These are phyloP conservation scores for Diaporthe vaccinii DNA, from an alignment of 2,329 filamentous ascomycete genomes.

Conservation along the genomic window DNA sequence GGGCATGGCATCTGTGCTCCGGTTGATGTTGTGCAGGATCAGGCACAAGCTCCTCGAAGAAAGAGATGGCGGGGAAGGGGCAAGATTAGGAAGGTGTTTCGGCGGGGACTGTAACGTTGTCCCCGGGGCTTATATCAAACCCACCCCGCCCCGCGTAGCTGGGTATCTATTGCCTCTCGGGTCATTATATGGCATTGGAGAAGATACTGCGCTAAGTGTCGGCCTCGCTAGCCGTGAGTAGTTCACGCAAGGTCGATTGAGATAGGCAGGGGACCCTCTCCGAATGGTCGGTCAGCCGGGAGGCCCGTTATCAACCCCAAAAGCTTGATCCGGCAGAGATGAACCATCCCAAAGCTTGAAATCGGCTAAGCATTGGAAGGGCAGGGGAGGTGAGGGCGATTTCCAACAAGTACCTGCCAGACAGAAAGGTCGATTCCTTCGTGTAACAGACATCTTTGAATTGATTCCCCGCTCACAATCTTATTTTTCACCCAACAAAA, in stretches of 20 bases:
- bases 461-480: too few species aligned
- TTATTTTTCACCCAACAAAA: not conserved
- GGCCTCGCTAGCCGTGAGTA: not conserved
- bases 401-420: not conserved
- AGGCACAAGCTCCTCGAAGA: too few species aligned
- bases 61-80: not conserved
- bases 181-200: not conserved
- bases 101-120: not conserved
- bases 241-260: not conserved
- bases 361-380: not conserved
- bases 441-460: not conserved
- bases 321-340: conserved; percentile 18
- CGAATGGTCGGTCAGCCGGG: not conserved
- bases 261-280: not conserved
- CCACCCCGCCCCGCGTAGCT: not conserved
- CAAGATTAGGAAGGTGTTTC: not conserved
- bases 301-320: not conserved
- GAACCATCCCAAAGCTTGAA: not conserved
- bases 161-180: too few species aligned
- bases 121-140: not conserved
- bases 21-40: too few species aligned
- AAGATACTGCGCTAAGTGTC: not conserved
- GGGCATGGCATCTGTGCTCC: not conserved
- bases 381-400: not conserved
- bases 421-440: too few species aligned